These are phyloP conservation scores for Phanerodontia chrysosporium DNA, from an alignment of 768 basidiomycete species.

Conservation along the genomic window DNA sequence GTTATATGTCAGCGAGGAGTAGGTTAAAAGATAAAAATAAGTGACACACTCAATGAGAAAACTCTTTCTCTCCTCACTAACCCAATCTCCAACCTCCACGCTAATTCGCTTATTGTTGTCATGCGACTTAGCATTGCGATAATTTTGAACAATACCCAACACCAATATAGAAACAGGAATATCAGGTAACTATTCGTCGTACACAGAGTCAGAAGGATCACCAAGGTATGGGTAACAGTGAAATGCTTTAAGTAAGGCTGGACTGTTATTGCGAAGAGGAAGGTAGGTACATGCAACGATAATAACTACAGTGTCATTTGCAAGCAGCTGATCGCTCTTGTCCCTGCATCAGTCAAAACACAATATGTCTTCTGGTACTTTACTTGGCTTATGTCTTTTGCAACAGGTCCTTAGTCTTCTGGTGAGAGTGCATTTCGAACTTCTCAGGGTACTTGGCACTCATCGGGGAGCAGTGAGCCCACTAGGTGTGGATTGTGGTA, in stretches of 20 bases:
- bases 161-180: conserved; percentile 1
- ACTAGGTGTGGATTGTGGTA: too few relatives aligned
- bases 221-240: not conserved
- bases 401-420: too few relatives aligned
- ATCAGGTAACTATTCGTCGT: conserved; percentile 5
- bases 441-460: too few relatives aligned
- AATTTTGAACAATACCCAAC: not conserved
- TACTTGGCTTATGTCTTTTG: too few relatives aligned
- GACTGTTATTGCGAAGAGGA: not conserved
- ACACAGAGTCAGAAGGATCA: not conserved
- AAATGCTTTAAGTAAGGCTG: conserved; percentile 6
- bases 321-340: too few relatives aligned
- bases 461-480: too few relatives aligned
- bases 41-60: not conserved
- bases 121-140: not conserved
- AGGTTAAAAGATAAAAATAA: not conserved
- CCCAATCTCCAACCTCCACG: not conserved
- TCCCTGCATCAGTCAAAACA: too few relatives aligned
- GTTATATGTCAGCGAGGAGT: too few relatives aligned
- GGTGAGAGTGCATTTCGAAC: too few relatives aligned
- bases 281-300: not conserved
- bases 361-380: too few relatives aligned
- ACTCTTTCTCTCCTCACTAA: not conserved
- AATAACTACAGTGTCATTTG: conserved; percentile 7
- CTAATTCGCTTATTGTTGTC: not conserved